Percentiles rank a stretch among this genome's conserved stretches.
Evolutionary conservation across 768 basidiomycete genomes (phyloP).

Genomic region (Pholiota conissans): DNA sequence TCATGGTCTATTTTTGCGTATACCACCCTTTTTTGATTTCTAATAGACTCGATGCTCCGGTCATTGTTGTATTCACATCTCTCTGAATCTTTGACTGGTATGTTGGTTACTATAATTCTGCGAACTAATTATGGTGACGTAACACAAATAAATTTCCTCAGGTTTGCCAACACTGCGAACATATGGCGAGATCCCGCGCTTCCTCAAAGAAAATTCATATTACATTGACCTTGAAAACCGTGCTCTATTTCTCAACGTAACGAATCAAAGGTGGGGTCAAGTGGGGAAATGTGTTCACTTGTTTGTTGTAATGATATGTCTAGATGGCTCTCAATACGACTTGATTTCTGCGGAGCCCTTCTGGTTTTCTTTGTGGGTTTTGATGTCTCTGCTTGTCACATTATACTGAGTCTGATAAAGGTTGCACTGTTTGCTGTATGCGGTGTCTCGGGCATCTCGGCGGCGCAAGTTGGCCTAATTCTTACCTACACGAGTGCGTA

Average conservation of each 20-base stretch:
- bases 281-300: background rate
- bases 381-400: background rate
- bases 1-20: background rate
- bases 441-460: slow-evolving; percentile 54
- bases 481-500: slow-evolving; percentile 61
- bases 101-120: background rate
- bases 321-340: slow-evolving; percentile 68
- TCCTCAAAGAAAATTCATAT: slow-evolving; percentile 61
- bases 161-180: slow-evolving; percentile 70
- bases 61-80: slow-evolving; percentile 78
- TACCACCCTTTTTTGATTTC: background rate
- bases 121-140: background rate
- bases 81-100: slow-evolving; percentile 70
- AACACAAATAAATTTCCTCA: slow-evolving; percentile 7
- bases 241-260: slow-evolving; percentile 62
- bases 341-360: slow-evolving; percentile 68
- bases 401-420: slow-evolving; percentile 25
- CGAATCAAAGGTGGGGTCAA: slow-evolving; percentile 55
- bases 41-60: slow-evolving; percentile 65
- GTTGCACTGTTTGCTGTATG: slow-evolving; percentile 67
- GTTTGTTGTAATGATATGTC: background rate
- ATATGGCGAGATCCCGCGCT: slow-evolving; percentile 64
- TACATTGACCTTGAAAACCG: slow-evolving; percentile 77
- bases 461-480: slow-evolving; percentile 72
- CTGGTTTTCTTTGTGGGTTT: slow-evolving; percentile 51